Evolutionary conservation across 768 basidiomycete species (phyloP), one percentile per base, ranked within the genome.

Genomic region (Serendipita vermifera): DNA sequence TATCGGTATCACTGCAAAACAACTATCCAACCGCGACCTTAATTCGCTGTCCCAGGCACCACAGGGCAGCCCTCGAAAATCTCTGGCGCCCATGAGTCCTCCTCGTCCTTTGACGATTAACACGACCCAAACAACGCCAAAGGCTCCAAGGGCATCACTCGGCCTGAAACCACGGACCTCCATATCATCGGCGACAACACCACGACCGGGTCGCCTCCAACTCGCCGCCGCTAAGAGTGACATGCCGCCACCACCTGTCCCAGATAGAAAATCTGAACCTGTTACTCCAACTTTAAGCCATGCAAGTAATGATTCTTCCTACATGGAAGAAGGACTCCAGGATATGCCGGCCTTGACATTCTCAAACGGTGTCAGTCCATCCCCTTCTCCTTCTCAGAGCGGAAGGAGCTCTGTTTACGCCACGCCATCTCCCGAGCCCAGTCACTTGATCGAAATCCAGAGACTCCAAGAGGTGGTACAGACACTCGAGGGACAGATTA

Each of bases 201-300:
- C 46, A 3, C 46, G 46, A 17, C 46, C 46, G 5, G 29, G n/a
- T 29, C n/a, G 27, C 15, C 22, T 29, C 4, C 46, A 29, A n/a
- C 46, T 51, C 46, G 24, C 46, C 9, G 27, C 7, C 5, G 15
- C 31, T 5, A 59, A 41, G 54, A 60, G 53, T 17, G 60, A 61
- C 5, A 87, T 89, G 87, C 87, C 85, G 2, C 87, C 86, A 2
- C 86, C 86, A 15, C 71, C 81, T 0, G 85, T 84, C 11, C 85
- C 85, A 5, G 67, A 65, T 15, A 64, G 63, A 55, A 64, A 66
- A 3, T 58, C 63, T n/a, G 62, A 60, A 31, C 59, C 58, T 13
- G 15, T 39, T 5, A 62, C 61, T 20, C 61, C 61, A 0, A 60
- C 61, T 6, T 39, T 55, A 27, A 62, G 60, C 41, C 35, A 57